Base-by-base conservation (phyloP, 2,329 filamentous ascomycete species). In the Incumbomyces delicatus region DNA sequence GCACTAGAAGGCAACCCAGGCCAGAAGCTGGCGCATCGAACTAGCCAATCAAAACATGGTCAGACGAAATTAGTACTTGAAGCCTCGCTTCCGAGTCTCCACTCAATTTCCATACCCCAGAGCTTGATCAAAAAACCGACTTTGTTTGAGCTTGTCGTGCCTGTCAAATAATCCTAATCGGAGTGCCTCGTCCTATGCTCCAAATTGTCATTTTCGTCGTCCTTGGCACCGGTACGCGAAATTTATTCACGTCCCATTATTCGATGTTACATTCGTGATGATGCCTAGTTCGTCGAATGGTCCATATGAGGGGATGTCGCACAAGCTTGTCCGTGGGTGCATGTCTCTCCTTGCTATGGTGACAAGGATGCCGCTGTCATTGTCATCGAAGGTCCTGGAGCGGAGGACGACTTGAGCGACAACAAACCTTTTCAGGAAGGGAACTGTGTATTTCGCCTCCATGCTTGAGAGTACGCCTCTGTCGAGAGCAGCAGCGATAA, bases 301-400 rank as follows among this genome's bases (percentile, higher is more conserved):
- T 13, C 51, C 55, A 49, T 56, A 57, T 14, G 32, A 16, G 18
- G 55, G 53, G 30, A 56, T 53, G 27, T 45, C 43, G 18, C 50
- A 40, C 16, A 30, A 17, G 11, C 38, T 35, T n/a, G 46, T 50
- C 18, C 41, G 44, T 30, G 54, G 53, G 33, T 49, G 30, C 3
- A 53, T 36, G 4, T 43, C 17, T 43, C 46, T 50, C 37, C 52
- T 57, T 16, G 43, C 50, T n/a, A 57, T 50, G 11, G 50, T 50
- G 42, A 57, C 51, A 6, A 49, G 44, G 8, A 57, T 44, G 16
- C 49, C 51, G 22, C 48, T 27, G 22, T 27, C 22, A 4, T 27
- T 27, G 4, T 27, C 22, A 8, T 27, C 8, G 22, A 27, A 27
- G 8, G 22, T 27, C 22, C 8, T 27, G 22, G 22, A 27, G 8